These are phyloP conservation scores for Psilocybe azurescens DNA, from an alignment of 768 basidiomycete genomes.

Conservation along the genomic window DNA sequence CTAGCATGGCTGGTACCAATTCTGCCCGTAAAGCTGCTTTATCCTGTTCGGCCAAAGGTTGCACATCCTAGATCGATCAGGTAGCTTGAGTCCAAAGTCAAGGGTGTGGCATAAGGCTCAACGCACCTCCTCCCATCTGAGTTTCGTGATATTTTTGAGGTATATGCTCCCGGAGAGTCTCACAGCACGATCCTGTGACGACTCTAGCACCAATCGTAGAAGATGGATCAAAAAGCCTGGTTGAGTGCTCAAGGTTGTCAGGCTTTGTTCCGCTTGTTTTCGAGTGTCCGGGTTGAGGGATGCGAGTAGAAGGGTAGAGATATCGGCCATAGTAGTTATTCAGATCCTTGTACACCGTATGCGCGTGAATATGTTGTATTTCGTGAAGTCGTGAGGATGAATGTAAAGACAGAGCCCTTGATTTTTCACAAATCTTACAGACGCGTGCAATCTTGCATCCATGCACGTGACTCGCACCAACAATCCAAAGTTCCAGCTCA, in stretches of 20 bases:
- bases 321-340: conserved; percentile 58
- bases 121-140: conserved; percentile 87
- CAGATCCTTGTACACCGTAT: background rate
- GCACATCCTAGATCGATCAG: conserved; percentile 60
- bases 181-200: conserved; percentile 68
- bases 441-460: conserved; percentile 21
- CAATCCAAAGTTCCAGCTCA: background rate
- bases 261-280: conserved; percentile 82
- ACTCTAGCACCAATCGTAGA: conserved; percentile 76
- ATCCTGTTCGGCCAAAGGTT: conserved; percentile 73
- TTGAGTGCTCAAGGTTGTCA: conserved; percentile 69
- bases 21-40: conserved; percentile 73
- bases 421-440: conserved; percentile 20
- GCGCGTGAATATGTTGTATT: conserved; percentile 18
- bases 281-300: conserved; percentile 72
- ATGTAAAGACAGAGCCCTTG: conserved; percentile 11
- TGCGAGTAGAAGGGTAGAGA: conserved; percentile 71
- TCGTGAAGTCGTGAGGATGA: conserved; percentile 19
- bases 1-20: conserved; percentile 92
- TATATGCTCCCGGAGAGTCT: conserved; percentile 88
- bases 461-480: conserved; percentile 16
- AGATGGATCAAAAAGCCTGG: conserved; percentile 82
- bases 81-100: conserved; percentile 1
- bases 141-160: conserved; percentile 90
- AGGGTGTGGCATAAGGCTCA: background rate